phyloP scores from a whole-genome alignment of 1,139 yeast species.

The Blastobotrys elegans region DNA sequence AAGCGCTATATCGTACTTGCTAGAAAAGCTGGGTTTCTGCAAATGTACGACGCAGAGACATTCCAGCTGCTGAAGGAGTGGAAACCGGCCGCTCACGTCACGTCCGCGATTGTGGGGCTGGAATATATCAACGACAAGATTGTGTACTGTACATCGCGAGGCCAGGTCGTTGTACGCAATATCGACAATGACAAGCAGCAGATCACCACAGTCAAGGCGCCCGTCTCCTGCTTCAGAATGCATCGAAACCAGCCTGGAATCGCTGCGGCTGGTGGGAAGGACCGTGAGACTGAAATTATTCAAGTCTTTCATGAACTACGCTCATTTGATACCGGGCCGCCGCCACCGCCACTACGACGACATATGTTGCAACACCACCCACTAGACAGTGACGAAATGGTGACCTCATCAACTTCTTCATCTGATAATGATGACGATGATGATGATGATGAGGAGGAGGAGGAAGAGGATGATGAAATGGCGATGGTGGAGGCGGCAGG shows the following conservation, averaged over 20 bases:
- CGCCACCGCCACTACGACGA: background rate
- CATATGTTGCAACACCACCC: background rate
- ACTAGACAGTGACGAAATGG: background rate
- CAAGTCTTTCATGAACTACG: conserved; percentile 16
- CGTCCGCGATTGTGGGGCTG: conserved; percentile 35
- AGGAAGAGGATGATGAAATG: conserved; percentile 1
- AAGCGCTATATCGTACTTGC: conserved; percentile 31
- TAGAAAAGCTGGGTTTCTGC: conserved; percentile 33
- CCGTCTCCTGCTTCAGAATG: conserved; percentile 38
- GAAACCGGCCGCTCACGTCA: conserved; percentile 29
- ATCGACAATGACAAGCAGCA: conserved; percentile 35
- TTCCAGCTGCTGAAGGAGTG: conserved; percentile 34
- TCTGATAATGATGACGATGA: background rate
- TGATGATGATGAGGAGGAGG: conserved; percentile 1
- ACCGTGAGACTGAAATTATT: conserved; percentile 38
- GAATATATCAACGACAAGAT: conserved; percentile 34
- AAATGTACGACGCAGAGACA: conserved; percentile 28
- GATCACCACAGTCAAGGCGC: conserved; percentile 31
- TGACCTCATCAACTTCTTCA: background rate
- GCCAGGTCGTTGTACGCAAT: conserved; percentile 44
- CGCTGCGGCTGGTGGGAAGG: conserved; percentile 44
- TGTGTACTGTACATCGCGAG: conserved; percentile 44
- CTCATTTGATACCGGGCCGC: background rate
- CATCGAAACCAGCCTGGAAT: conserved; percentile 32
- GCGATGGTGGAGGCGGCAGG: background rate